These are phyloP conservation scores for Uronychia setigera DNA, from an alignment of 73 alveolate genomes.

Conservation along the genomic window DNA sequence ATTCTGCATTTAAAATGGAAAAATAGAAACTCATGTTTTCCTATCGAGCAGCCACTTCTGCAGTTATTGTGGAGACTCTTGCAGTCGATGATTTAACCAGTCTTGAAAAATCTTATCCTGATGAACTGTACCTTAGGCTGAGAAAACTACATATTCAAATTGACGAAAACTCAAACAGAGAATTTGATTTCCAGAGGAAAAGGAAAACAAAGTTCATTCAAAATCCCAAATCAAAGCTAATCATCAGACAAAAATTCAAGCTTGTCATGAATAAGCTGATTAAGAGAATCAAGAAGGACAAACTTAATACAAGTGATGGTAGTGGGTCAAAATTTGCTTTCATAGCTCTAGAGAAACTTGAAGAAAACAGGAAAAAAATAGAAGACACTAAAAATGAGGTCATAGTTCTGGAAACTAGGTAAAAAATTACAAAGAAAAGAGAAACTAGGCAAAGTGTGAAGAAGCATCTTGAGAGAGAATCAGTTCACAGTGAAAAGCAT, in stretches of 20 bases:
- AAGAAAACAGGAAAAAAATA: not conserved
- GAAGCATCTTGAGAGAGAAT: not conserved
- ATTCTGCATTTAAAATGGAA: slow-evolving; percentile 42
- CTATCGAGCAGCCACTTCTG: slow-evolving; percentile 38
- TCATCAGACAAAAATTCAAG: slow-evolving; percentile 45
- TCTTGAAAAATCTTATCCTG: slow-evolving; percentile 26
- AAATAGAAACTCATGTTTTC: slow-evolving; percentile 47
- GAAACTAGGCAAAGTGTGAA: not conserved
- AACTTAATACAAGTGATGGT: not conserved
- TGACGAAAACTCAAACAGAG: slow-evolving; percentile 37
- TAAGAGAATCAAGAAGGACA: not conserved
- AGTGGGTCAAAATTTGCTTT: not conserved
- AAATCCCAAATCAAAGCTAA: slow-evolving; percentile 3
- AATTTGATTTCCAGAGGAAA: slow-evolving; percentile 34
- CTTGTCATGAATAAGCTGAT: slow-evolving; percentile 4
- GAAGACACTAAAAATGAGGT: not conserved
- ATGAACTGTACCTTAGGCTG: slow-evolving; percentile 25
- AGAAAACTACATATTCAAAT: slow-evolving; percentile 37
- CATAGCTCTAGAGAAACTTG: not conserved
- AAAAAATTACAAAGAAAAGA: not conserved
- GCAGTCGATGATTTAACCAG: slow-evolving; percentile 20
- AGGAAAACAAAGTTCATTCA: slow-evolving; percentile 38
- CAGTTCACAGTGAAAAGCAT: not conserved
- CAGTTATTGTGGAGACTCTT: slow-evolving; percentile 46
- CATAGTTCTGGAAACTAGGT: not conserved